A percentile compares a stretch with the other conserved stretches of the same genome.
Evolutionary conservation across 2,329 filamentous ascomycete genomes (phyloP).

Genomic region (Diaporthe aspalathi): DNA sequence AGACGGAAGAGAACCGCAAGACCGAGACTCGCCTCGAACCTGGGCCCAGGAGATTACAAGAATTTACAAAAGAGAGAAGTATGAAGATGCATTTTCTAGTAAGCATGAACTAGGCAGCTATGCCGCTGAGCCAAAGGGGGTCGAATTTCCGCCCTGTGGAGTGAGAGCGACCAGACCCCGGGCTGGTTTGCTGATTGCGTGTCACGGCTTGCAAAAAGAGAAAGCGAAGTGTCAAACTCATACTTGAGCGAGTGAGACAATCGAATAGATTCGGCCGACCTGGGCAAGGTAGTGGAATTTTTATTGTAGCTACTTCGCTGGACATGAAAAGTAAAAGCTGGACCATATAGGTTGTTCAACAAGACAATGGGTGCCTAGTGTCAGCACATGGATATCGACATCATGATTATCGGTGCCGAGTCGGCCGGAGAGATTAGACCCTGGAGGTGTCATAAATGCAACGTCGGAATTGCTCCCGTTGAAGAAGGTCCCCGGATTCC

Average conservation of each 20-base stretch:
- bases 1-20: background rate
- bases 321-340: background rate
- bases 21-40: too few species aligned
- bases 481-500: background rate
- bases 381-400: background rate
- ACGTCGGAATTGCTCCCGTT: background rate
- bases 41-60: background rate
- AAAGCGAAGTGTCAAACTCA: conserved; percentile 22
- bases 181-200: too few species aligned
- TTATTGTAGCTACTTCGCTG: conserved; percentile 19
- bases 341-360: background rate
- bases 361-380: background rate
- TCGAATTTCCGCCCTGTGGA: background rate
- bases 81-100: background rate
- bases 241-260: background rate
- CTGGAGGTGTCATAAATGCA: background rate
- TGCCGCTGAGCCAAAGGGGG: conserved; percentile 5
- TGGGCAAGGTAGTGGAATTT: background rate
- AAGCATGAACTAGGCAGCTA: conserved; percentile 2
- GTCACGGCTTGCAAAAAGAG: too few species aligned
- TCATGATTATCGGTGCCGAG: background rate
- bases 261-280: background rate
- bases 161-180: background rate
- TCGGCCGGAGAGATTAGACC: background rate
- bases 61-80: background rate